Percentiles rank a stretch among this genome's conserved stretches.
phyloP scores from a whole-genome alignment of 805 yeast species.

The Metschnikowia lachancei region DNA sequence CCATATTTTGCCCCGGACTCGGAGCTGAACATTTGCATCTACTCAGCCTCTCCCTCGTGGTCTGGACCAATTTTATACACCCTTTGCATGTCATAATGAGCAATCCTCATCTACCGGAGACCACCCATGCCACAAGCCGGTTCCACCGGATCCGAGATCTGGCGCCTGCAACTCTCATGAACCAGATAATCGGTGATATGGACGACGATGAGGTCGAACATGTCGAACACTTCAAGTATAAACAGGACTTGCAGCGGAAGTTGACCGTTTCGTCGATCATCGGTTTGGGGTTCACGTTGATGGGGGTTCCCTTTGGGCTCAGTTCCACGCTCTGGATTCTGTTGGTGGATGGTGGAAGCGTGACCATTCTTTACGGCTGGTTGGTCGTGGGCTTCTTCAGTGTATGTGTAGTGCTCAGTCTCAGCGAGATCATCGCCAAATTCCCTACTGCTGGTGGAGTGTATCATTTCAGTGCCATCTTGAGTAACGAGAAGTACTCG shows the following conservation, averaged over 20 bases:
- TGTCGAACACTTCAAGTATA: conserved; percentile 70
- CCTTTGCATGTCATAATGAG: conserved; percentile 3
- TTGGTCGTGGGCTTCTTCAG: conserved; percentile 61
- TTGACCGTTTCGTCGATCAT: conserved; percentile 67
- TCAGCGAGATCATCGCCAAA: conserved; percentile 75
- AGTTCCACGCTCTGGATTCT: conserved; percentile 72
- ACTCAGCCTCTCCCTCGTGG: too few species aligned
- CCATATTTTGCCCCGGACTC: too few species aligned
- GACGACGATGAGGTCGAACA: conserved; percentile 52
- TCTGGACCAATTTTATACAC: background rate
- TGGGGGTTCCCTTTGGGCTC: conserved; percentile 81
- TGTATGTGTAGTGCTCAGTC: conserved; percentile 61
- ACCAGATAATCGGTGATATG: conserved; percentile 15
- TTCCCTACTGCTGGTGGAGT: conserved; percentile 76
- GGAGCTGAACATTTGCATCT: too few species aligned
- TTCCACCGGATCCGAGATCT: conserved; percentile 16
- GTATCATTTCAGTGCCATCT: conserved; percentile 72
- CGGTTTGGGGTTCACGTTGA: conserved; percentile 74
- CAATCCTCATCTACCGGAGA: conserved; percentile 8
- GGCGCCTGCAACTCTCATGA: conserved; percentile 20
- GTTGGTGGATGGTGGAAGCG: conserved; percentile 72
- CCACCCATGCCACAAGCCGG: conserved; percentile 11
- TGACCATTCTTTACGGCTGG: conserved; percentile 76
- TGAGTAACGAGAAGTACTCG: conserved; percentile 59
- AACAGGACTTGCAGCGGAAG: conserved; percentile 66